Base-by-base conservation (phyloP, 2,329 filamentous ascomycete genomes). In the Neofusicoccum umdonicola region DNA sequence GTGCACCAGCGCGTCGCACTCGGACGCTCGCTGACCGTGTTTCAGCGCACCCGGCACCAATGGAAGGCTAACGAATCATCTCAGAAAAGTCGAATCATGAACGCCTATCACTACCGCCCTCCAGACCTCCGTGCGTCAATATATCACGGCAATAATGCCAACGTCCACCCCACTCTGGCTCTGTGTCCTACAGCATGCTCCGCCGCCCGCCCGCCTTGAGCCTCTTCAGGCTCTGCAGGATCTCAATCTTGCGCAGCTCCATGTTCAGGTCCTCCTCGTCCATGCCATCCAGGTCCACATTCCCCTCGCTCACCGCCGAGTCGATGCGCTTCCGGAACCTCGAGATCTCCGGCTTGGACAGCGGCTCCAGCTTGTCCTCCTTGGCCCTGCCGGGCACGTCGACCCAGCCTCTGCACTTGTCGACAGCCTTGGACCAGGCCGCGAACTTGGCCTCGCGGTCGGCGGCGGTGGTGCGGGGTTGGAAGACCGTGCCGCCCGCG, bases 341-440 rank as follows among this genome's bases (percentile, higher is more conserved):
- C 42, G 56, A 45, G n/a, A 27, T 42, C 56, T 62, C 58, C 15
- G 44, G 58, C 58, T 27, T 51, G 58, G 37, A 35, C 12, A 27
- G 3, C n/a, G 44, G 22, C 37, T 19, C 15, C 52, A 17, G 3
- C 15, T 42, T 45, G 27, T 45, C 54, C 41, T 44, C 54, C 54
- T 45, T 45, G 31, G 58, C 31, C 58, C 42, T 52, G 34, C 60
- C 70, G 12, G 72, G 69, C 22, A 72, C 70, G 8, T 75, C 74
- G 42, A 82, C 71, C 89, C 90, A 92, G 17, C 90, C 90, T 72
- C 82, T 85, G 67, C 85, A 88, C 88, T 91, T 92, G 73, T 88
- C 79, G 37, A 92, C 89, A 1, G 90, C 90, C 76, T 89, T 87
- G 69, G 87, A 83, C 90, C 90, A 92, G 65, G 84, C 82, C 67